These are phyloP conservation scores for Ampelocalamus luodianensis DNA, from an alignment of 176 grass and related monocot genomes.

Conservation along the genomic window DNA sequence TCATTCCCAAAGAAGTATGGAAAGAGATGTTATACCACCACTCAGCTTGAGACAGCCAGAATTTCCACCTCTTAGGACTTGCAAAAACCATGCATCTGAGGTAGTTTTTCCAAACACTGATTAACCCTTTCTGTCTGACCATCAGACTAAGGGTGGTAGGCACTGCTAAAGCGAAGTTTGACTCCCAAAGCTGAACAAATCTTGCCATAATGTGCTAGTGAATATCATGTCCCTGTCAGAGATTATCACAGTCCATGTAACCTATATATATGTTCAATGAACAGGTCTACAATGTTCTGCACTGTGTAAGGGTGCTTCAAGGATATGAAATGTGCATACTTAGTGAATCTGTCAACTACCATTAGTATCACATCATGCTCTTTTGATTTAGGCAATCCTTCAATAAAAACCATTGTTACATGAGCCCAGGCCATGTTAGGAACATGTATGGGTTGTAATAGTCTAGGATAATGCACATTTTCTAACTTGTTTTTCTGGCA, in stretches of 20 bases:
- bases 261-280: no score
- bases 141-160: neutral
- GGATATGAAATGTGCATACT: no score
- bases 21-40: neutral
- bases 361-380: no score
- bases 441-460: rapidly evolving
- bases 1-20: neutral
- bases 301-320: no score
- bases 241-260: neutral
- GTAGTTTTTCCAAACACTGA: neutral
- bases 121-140: neutral
- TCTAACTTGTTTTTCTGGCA: no score
- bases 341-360: no score
- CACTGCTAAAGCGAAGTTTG: neutral
- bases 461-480: no score
- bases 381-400: no score
- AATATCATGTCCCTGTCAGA: neutral
- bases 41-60: neutral
- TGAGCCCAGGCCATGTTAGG: no score
- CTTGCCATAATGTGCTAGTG: neutral
- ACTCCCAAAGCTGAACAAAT: neutral
- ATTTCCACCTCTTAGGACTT: neutral
- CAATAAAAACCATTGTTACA: no score
- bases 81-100: neutral
- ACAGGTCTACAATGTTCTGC: no score